phyloP scores from a whole-genome alignment of 2,329 filamentous ascomycete species.

The Acephala macrosclerotiorum region DNA sequence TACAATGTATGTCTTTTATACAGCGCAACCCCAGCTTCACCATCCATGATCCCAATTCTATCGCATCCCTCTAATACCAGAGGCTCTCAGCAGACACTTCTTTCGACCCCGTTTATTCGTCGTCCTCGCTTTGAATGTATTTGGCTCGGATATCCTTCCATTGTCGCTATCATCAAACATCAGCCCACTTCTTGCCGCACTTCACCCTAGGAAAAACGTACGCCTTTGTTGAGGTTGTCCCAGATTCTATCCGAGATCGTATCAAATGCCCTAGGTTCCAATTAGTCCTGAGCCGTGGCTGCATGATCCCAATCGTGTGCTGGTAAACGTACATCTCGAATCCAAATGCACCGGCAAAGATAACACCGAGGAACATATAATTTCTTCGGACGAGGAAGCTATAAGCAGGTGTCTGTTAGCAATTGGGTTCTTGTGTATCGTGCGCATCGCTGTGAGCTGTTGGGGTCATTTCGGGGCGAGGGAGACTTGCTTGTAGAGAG shows the following conservation, averaged over 20 bases:
- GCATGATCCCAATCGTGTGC: not conserved
- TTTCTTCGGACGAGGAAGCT: constrained; percentile 89
- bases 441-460: constrained; percentile 9
- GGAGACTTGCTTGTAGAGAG: constrained; percentile 45
- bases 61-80: constrained; percentile 7
- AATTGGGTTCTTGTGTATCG: not conserved
- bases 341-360: constrained; percentile 88
- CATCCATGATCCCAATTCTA: constrained; percentile 19
- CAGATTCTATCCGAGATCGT: constrained; percentile 83
- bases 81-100: not conserved
- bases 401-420: constrained; percentile 36
- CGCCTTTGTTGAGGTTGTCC: constrained; percentile 90
- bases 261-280: constrained; percentile 76
- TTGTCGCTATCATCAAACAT: constrained; percentile 76
- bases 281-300: constrained; percentile 19
- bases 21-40: constrained; percentile 32
- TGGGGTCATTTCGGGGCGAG: constrained; percentile 7
- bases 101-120: constrained; percentile 40
- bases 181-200: constrained; percentile 38
- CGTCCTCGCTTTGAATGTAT: constrained; percentile 77
- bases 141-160: constrained; percentile 98
- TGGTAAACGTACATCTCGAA: constrained; percentile 82
- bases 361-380: constrained; percentile 82
- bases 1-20: constrained; percentile 42
- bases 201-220: constrained; percentile 60